Evolutionary conservation across 495 filamentous ascomycete genomes (phyloP), one percentile per base, ranked within the genome.

Genomic region (Xylona heveae): DNA sequence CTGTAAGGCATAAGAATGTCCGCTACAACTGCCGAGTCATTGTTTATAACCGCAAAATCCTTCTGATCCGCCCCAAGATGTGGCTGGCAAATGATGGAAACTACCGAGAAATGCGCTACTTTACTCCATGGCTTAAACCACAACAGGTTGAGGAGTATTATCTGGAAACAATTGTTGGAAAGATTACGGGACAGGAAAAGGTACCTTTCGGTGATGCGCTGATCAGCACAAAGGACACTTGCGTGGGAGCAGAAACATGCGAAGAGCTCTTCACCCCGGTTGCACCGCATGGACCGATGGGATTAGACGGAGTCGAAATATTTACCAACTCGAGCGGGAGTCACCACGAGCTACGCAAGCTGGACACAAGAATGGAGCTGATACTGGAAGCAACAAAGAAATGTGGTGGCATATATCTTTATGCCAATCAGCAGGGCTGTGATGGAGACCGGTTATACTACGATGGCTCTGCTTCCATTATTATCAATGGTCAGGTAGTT

Each of bases 31-130:
- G 71, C 41, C 60, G 82, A 3, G 59, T 78, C 13, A 68, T 88
- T 33, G 59, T 54, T 43, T 60, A 71, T 36, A 67, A 82, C 41
- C 54, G 62, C 17, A 68, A 70, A 51, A 74, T 84, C 18, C 47
- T 78, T 24, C 53, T 79, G 25, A 79, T 93, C 36, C 60, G 82
- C 16, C 83, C 82, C 0, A 93, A 92, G 51, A 61, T 85, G 47
- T 80, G 59, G 45, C 67, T 92, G 10, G 82, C 83, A 29, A 75
- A 78, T 34, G 77, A 82, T 56, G 76, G 75, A 10, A 72, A 75
- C 36, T 79, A 71, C 40, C 13, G 33, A 2, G 76, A 83, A 44
- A 71, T 66, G 59, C 50, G 76, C 6, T 71, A 74, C 48, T 90
- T 80, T 38, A 72, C 66, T 0, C 68, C 71, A 0, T 79, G 74